A percentile compares a stretch with the other conserved stretches of the same genome.
phyloP scores from a whole-genome alignment of 2,329 filamentous ascomycete species.

The Pseudogymnoascus sp. region DNA sequence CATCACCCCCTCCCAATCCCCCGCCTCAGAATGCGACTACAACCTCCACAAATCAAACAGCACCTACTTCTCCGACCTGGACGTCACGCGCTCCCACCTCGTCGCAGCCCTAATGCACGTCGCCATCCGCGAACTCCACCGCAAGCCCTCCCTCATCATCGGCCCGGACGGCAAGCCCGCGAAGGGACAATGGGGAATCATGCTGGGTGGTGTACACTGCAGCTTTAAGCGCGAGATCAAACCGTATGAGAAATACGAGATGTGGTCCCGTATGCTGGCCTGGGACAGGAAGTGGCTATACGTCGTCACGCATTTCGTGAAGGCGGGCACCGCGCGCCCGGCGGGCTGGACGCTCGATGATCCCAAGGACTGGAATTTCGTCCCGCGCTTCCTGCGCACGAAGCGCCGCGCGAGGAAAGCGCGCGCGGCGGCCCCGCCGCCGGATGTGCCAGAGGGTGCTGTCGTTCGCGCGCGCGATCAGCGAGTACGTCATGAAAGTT shows the following conservation, averaged over 20 bases:
- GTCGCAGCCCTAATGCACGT: conserved; percentile 61
- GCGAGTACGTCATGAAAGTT: conserved; percentile 79
- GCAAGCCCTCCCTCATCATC: conserved; percentile 44
- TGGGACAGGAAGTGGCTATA: conserved; percentile 84
- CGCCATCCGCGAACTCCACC: conserved; percentile 46
- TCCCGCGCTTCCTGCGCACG: neutral
- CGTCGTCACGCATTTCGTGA: conserved; percentile 67
- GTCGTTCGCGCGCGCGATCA: conserved; percentile 66
- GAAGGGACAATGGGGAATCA: conserved; percentile 51
- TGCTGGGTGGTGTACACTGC: conserved; percentile 67
- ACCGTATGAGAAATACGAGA: conserved; percentile 63
- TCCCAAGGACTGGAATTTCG: neutral
- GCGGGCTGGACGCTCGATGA: conserved; percentile 34
- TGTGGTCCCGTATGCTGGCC: conserved; percentile 62
- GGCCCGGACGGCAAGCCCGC: conserved; percentile 43
- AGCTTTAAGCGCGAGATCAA: conserved; percentile 69
- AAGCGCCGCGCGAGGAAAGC: conserved; percentile 36
- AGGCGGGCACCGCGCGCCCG: conserved; percentile 51
- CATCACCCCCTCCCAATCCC: conserved; percentile 52
- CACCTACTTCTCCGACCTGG: conserved; percentile 65
- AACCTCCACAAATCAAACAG: conserved; percentile 67
- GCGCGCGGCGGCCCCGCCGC: conserved; percentile 28
- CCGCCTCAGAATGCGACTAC: conserved; percentile 62
- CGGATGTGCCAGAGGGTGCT: conserved; percentile 49
- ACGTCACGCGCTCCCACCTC: conserved; percentile 71